A percentile compares a stretch with the other conserved stretches of the same genome.
These are phyloP conservation scores for Austropuccinia psidii DNA, from an alignment of 1,284 basidiomycete species.

Conservation along the genomic window DNA sequence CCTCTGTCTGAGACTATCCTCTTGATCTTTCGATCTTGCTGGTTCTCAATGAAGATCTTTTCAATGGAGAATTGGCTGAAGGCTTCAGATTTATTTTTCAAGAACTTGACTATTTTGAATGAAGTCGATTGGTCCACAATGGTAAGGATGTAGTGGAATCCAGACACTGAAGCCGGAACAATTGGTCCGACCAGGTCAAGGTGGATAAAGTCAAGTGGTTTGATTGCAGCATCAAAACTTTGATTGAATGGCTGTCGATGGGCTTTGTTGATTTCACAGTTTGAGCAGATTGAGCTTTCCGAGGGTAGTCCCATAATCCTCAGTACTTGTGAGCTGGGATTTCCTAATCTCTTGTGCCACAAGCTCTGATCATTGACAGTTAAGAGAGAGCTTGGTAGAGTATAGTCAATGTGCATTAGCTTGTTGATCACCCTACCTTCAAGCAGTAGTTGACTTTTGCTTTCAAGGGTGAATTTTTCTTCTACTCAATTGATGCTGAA, in stretches of 20 bases:
- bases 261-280: too few relatives aligned
- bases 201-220: background rate
- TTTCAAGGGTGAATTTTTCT: too few relatives aligned
- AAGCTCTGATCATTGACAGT: too few relatives aligned
- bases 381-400: too few relatives aligned
- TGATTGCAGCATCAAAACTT: background rate
- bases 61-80: background rate
- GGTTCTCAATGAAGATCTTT: background rate
- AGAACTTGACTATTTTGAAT: background rate
- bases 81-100: background rate
- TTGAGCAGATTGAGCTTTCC: too few relatives aligned
- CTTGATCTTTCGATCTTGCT: too few relatives aligned
- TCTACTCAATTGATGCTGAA: background rate
- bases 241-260: background rate
- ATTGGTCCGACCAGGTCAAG: constrained; percentile 5
- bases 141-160: background rate
- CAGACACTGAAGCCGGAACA: background rate
- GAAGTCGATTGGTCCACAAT: constrained; percentile 1
- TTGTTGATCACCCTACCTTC: too few relatives aligned
- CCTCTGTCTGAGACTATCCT: background rate
- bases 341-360: too few relatives aligned
- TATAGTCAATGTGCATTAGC: too few relatives aligned
- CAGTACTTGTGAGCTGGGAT: too few relatives aligned
- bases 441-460: too few relatives aligned
- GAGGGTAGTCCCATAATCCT: too few relatives aligned